Evolutionary conservation across 2,329 filamentous ascomycete species (phyloP).

Genomic region (Cytospora paraplurivora): DNA sequence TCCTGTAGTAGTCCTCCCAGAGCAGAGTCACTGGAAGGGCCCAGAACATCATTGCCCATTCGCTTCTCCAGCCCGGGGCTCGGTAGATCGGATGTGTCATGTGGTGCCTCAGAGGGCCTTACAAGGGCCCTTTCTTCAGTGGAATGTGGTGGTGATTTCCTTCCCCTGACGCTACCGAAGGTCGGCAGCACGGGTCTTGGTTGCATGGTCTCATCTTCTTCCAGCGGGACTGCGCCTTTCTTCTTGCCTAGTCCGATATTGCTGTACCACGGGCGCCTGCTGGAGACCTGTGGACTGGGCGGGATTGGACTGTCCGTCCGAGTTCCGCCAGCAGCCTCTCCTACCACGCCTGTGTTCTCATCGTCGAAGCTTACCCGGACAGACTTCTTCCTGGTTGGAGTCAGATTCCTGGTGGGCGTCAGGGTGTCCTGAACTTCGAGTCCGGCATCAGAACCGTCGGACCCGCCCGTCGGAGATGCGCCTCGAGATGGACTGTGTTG

Average conservation of each 20-base stretch:
- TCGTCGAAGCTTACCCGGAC: conserved; percentile 81
- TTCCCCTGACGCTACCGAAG: conserved; percentile 73
- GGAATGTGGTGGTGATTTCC: conserved; percentile 57
- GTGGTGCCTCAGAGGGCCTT: conserved; percentile 49
- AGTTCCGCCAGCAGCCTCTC: conserved; percentile 45
- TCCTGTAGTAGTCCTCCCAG: conserved; percentile 61
- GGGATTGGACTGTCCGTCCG: conserved; percentile 45
- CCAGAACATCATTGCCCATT: conserved; percentile 35
- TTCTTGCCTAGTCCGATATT: conserved; percentile 52
- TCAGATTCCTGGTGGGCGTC: conserved; percentile 47
- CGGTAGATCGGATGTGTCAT: conserved; percentile 33
- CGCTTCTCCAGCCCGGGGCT: conserved; percentile 25
- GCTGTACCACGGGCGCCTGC: conserved; percentile 55
- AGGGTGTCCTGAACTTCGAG: conserved; percentile 41
- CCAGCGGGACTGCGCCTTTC: conserved; percentile 48
- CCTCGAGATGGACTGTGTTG: conserved; percentile 58
- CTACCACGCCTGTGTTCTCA: conserved; percentile 56
- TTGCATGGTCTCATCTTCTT: conserved; percentile 72
- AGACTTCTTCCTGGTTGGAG: conserved; percentile 59
- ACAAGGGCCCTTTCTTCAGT: conserved; percentile 61
- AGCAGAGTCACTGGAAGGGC: conserved; percentile 61
- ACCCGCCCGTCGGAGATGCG: conserved; percentile 53
- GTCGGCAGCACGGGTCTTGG: conserved; percentile 73
- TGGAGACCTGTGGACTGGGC: conserved; percentile 39
- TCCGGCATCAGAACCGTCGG: conserved; percentile 45